Evolutionary conservation across 129 eudicot genomes (phyloP), one percentile per base, ranked within the genome.

Genomic region (Heracleum sosnowskyi): DNA sequence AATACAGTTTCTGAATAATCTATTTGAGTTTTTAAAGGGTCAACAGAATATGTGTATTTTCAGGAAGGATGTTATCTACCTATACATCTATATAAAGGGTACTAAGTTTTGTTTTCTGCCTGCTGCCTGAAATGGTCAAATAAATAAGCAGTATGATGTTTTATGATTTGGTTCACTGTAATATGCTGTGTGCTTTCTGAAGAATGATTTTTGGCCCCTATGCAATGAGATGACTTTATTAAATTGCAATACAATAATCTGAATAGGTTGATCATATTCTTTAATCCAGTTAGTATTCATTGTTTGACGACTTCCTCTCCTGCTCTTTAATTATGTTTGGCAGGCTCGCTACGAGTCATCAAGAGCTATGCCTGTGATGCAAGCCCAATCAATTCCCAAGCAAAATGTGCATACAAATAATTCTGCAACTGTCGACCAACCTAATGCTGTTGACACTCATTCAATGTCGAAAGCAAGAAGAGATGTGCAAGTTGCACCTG

Each of bases 321-420:
- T 20, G 66, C 31, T 31, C 46, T 69, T 29, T 41, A 40, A 42
- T 60, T 13, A 76, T 78, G 13, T 82, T 31, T 37, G 49, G 46
- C 92, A 94, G 98, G 96, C 94, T 29, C 92, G 82, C 18, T 84
- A 83, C 75, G 91, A 82, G 35, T 77, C 96, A 12, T 47, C 77
- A 75, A 90, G 85, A 81, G 87, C 88, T 18, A 57, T 81, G 35
- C 75, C 90, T 63, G 31, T 82, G 35, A 20, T 79, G 74, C 93
- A 86, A 75, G 78, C 80, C 80, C 96, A 90, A 42, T 78, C 86
- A 5, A 44, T 76, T 41, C 88, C 90, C 9, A 91, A 88, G 78
- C 91, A 86, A 62, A 88, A 82, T 9, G 47, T 89, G 78, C 89
- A 94, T 7, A 90, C 83, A 69, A 88, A 86, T 76, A 93, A 87